Evolutionary conservation across 768 basidiomycete genomes (phyloP).

Genomic region (Serendipita vermifera): DNA sequence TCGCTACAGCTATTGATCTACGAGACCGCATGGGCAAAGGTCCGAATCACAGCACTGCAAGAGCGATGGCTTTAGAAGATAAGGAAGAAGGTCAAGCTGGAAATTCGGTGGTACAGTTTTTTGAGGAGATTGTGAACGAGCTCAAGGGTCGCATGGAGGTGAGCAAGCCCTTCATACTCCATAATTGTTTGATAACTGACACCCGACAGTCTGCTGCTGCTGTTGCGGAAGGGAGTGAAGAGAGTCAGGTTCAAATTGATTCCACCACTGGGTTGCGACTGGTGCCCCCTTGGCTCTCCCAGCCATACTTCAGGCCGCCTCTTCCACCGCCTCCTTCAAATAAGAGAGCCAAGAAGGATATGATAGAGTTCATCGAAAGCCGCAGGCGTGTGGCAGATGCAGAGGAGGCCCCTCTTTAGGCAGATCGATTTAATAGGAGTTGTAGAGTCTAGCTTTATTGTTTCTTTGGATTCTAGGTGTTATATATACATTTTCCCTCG

Average conservation of each 20-base stretch:
- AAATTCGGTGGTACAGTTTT: too few relatives aligned
- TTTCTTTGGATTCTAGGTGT: too few relatives aligned
- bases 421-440: too few relatives aligned
- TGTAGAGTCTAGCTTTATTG: too few relatives aligned
- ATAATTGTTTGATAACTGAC: neutral
- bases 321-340: constrained; percentile 13
- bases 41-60: too few relatives aligned
- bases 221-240: constrained; percentile 32
- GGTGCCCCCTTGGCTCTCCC: constrained; percentile 57
- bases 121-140: constrained; percentile 43
- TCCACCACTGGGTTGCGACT: constrained; percentile 36
- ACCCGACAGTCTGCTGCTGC: constrained; percentile 24
- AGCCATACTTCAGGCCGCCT: constrained; percentile 50
- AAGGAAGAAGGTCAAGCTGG: too few relatives aligned
- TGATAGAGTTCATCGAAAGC: too few relatives aligned
- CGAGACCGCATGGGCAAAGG: constrained; percentile 55
- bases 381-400: too few relatives aligned
- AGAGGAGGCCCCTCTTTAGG: too few relatives aligned
- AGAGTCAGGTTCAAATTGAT: constrained; percentile 30
- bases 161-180: constrained; percentile 18
- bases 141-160: constrained; percentile 48
- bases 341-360: neutral
- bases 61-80: too few relatives aligned
- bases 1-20: constrained; percentile 53
- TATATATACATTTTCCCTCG: too few relatives aligned